Percentiles rank a stretch among this genome's conserved stretches.
phyloP scores from a whole-genome alignment of 2,329 filamentous ascomycete genomes.

The Fusarium annulatum region DNA sequence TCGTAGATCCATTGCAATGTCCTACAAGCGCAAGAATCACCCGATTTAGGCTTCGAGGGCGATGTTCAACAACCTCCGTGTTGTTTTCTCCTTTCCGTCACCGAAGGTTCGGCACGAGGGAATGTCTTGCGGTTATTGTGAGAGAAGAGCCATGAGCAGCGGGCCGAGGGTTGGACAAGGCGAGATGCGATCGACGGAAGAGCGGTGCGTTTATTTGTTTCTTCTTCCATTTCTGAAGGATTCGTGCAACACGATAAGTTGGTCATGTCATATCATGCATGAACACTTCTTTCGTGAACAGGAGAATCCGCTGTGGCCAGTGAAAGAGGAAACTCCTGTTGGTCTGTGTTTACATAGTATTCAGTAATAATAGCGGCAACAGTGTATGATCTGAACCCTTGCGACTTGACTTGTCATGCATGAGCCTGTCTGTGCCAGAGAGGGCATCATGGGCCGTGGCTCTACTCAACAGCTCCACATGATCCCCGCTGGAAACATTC shows the following conservation, averaged over 20 bases:
- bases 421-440: constrained; percentile 10
- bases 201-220: constrained; percentile 7
- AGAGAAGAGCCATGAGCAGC: constrained; percentile 21
- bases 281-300: constrained; percentile 1
- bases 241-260: constrained; percentile 8
- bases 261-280: constrained; percentile 13
- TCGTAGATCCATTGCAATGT: not conserved
- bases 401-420: constrained; percentile 16
- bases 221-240: not conserved
- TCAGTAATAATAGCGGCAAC: not conserved
- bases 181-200: constrained; percentile 25
- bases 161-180: constrained; percentile 32
- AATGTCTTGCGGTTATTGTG: constrained; percentile 43
- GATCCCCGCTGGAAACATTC: constrained; percentile 19
- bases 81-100: not conserved
- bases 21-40: constrained; percentile 42
- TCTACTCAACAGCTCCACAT: constrained; percentile 17
- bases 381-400: not conserved
- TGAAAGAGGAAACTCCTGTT: constrained; percentile 10
- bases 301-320: constrained; percentile 1
- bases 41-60: constrained; percentile 36
- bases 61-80: constrained; percentile 16
- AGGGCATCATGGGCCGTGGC: constrained; percentile 21
- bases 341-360: not conserved
- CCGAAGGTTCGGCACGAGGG: constrained; percentile 34